Evolutionary conservation across 169 alveolate genomes (phyloP), one percentile per base, ranked within the genome.

Genomic region (Theileria parva): DNA sequence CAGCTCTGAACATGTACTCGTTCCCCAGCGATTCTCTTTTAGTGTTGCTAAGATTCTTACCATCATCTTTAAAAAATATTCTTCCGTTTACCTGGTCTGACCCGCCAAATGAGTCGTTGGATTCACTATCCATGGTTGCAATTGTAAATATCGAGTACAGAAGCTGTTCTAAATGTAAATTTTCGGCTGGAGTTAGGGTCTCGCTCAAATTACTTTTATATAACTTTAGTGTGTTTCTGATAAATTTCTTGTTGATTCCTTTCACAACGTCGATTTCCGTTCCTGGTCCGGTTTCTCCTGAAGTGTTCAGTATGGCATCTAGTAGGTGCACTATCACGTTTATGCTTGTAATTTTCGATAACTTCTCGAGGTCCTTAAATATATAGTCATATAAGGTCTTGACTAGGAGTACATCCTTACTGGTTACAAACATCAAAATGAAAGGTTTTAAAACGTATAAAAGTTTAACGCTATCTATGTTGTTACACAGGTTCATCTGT

Each of bases 351-450:
- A 57, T 57, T 21, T 57, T 25, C n/a, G 28, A 21, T 8, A 57
- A 17, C 66, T 57, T 57, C 15, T 57, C 37, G 37, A 57, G 66
- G 27, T 57, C 66, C 66, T 57, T 57, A n/a, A 57, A 57, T 25
- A 57, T 25, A 25, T 57, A 13, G 27, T 57, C 34, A 17, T 57
- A 57, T 8, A 57, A 11, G 1, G 66, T 57, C 34, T 19, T 57
- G 13, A 57, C 13, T n/a, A 57, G 8, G 27, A 57, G 66, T 2
- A 6, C 15, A 17, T 57, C 66, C 8, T 57, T 57, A 25, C 34
- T 57, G 66, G 28, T 57, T 21, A 57, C 66, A 57, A 57, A 57
- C 66, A 57, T 57, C 66, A 57, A 21, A 19, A 57, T 25, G 15
- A 57, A 57, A 1, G 66, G 66, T 25, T 57, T 57, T 25, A 57